Evolutionary conservation across 192 early-diverging fungal species (phyloP), one percentile per base, ranked within the genome.

Genomic region (Martensiomyces pterosporus): DNA sequence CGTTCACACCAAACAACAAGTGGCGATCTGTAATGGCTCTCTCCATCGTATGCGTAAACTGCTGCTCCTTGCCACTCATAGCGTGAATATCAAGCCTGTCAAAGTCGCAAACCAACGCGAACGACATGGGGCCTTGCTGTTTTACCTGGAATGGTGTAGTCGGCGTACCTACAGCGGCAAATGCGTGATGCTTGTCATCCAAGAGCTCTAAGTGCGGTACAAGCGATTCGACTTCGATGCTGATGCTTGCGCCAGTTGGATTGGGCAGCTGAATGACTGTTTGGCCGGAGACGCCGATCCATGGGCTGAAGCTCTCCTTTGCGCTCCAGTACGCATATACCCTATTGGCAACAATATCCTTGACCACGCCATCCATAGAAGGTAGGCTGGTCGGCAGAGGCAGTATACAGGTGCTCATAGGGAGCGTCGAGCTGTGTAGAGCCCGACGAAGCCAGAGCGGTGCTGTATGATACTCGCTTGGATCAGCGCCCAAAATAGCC

Each of bases 251-350:
- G 9, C 25, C 50, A 5, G 58, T 42, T 25, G 39, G 36, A 13
- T 69, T 69, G 1, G 66, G 66, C 23, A 69, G 34, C 21, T 55
- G 27, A 24, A 69, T 33, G 0, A 23, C 32, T 4, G 55, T 43
- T 21, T 48, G 59, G 23, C 53, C 66, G 10, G 59, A 61, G 1
- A 69, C 14, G 18, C 53, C 55, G 9, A 42, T 38, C 49, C 66
- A 61, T 3, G 66, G 66, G 14, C 54, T 52, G 39, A 52, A 69
- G 45, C 59, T 60, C 33, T 57, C 49, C 32, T 51, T 18, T 7
- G 66, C 54, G 35, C 57, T 61, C 66, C 66, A 69, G 47, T 54
- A 57, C 10, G 55, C 66, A 26, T 61, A 69, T 10, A 69, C n/a
- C 23, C 47, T 47, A 24, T 57, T 52, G 9, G 60, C 46, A n/a